Evolutionary conservation across 345 rosid genomes (phyloP).

Genomic region (Pelargonium nanum): DNA sequence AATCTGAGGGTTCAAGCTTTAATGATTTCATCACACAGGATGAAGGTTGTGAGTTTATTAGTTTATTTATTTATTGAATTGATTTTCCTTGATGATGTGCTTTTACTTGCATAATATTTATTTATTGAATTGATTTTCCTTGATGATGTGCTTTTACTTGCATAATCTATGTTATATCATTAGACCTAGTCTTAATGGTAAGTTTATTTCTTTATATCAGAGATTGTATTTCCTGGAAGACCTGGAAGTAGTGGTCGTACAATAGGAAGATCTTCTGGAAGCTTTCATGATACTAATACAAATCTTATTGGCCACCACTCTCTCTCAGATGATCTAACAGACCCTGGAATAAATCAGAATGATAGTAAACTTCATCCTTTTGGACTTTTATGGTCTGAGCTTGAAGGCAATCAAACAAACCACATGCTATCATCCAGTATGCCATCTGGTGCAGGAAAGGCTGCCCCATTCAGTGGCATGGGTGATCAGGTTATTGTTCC

Average conservation of each 20-base stretch:
- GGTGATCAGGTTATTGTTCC: constrained; percentile 25
- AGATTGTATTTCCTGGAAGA: constrained; percentile 59
- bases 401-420: constrained; percentile 35
- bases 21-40: constrained; percentile 37
- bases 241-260: constrained; percentile 31
- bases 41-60: constrained; percentile 31
- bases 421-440: constrained; percentile 24
- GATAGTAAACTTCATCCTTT: constrained; percentile 45
- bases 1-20: constrained; percentile 27
- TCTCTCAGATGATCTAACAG: constrained; percentile 20
- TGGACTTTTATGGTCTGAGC: constrained; percentile 58
- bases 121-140: neutral
- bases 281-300: constrained; percentile 12
- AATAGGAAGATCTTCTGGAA: constrained; percentile 20
- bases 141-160: neutral
- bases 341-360: constrained; percentile 22
- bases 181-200: neutral
- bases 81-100: neutral
- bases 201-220: constrained; percentile 19
- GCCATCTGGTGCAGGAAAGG: constrained; percentile 23
- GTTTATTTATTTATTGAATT: neutral
- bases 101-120: neutral
- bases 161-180: constrained; percentile 1
- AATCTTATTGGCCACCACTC: constrained; percentile 19
- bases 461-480: constrained; percentile 22